Percentiles rank a stretch among this genome's conserved stretches.
Conservation (phyloP, 2,329 filamentous ascomycete genomes). For the Botrytis pseudocinerea region DNA sequence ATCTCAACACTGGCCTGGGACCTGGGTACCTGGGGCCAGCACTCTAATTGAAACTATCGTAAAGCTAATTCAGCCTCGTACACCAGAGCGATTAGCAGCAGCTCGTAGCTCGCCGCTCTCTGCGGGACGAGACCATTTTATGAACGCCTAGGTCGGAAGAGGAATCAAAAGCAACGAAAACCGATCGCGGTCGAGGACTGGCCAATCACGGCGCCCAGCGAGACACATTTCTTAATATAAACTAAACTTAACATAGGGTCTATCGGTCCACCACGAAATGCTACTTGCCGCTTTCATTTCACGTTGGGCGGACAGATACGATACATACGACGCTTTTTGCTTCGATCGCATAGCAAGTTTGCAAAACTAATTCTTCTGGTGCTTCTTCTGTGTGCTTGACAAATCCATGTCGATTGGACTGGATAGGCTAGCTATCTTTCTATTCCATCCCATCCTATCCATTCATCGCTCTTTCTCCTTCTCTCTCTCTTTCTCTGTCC, state of each 20-base stretch:
- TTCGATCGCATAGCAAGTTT: background rate
- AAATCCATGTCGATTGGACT: no score
- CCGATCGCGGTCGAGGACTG: accelerated
- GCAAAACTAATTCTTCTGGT: no score
- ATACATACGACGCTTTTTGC: background rate
- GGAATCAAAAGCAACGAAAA: background rate
- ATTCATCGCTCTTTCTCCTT: background rate
- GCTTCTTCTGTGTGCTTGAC: no score
- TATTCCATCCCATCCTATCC: background rate
- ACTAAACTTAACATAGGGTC: background rate
- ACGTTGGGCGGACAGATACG: background rate
- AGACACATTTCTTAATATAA: background rate
- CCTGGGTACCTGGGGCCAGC: background rate
- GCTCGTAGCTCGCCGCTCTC: background rate
- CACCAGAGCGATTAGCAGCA: background rate
- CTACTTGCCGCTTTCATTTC: constrained; percentile 6
- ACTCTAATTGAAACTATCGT: constrained; percentile 12
- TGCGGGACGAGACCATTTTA: background rate
- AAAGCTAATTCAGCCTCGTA: constrained; percentile 14
- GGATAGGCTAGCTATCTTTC: no score
- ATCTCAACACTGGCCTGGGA: background rate
- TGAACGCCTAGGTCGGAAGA: background rate
- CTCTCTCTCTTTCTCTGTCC: background rate
- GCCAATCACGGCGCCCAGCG: background rate
- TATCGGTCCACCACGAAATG: background rate